A percentile compares a stretch with the other conserved stretches of the same genome.
phyloP scores from a whole-genome alignment of 1,139 yeast species.

The Saccharomyces hybrid region DNA sequence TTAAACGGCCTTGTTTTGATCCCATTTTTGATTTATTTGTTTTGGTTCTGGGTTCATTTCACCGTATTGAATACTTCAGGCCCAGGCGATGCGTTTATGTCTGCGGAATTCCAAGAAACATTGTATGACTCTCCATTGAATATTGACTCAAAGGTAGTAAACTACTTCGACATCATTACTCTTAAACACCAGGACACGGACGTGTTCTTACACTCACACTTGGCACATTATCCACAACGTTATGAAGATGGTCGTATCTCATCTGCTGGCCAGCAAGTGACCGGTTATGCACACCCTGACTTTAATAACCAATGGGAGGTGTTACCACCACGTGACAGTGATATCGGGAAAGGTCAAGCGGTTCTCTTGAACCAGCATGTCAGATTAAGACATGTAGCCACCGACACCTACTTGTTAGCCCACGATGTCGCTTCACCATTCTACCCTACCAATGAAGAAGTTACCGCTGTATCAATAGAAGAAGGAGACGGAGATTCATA shows the following conservation, averaged over 20 bases:
- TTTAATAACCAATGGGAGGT: conserved; percentile 81
- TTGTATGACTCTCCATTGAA: conserved; percentile 76
- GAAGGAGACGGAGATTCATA: conserved; percentile 47
- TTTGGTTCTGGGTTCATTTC: conserved; percentile 93
- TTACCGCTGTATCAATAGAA: conserved; percentile 53
- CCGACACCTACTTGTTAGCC: conserved; percentile 70
- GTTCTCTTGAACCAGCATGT: conserved; percentile 57
- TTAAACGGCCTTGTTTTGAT: conserved; percentile 62
- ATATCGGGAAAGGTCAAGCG: conserved; percentile 38
- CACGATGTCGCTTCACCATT: conserved; percentile 98
- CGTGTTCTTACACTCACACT: conserved; percentile 75
- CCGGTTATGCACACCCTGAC: conserved; percentile 57
- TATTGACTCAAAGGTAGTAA: conserved; percentile 58
- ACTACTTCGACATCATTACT: conserved; percentile 70
- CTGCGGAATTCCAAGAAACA: conserved; percentile 87
- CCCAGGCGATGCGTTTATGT: conserved; percentile 93
- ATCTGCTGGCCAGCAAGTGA: conserved; percentile 91
- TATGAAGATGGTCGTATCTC: conserved; percentile 96
- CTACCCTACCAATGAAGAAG: conserved; percentile 84
- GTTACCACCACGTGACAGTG: conserved; percentile 49
- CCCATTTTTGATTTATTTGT: conserved; percentile 76
- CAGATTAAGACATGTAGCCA: conserved; percentile 74
- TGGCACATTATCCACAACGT: conserved; percentile 68
- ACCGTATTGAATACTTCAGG: conserved; percentile 76
- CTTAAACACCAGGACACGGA: conserved; percentile 70